A percentile compares a stretch with the other conserved stretches of the same genome.
Conservation (phyloP, 2,329 filamentous ascomycete species). For the Fusarium virguliforme region DNA sequence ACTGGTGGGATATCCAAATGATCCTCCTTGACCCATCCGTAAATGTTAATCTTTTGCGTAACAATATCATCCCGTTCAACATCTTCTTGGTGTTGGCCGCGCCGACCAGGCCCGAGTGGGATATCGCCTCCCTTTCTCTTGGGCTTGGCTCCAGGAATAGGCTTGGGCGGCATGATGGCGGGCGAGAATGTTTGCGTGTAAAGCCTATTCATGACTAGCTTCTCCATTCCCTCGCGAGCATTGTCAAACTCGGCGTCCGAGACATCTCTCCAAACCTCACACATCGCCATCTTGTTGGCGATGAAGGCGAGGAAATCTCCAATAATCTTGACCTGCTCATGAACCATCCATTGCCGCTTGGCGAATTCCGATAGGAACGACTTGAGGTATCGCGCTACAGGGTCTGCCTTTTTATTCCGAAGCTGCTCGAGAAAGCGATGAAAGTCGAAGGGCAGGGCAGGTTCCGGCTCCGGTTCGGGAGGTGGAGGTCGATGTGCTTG, state of each 20-base stretch:
- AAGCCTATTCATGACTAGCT: conserved; percentile 97
- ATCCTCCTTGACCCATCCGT: conserved; percentile 93
- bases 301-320: conserved; percentile 97
- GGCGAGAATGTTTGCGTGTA: conserved; percentile 98
- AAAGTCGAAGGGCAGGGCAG: conserved; percentile 93
- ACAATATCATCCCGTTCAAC: conserved; percentile 97
- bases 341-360: conserved; percentile 99
- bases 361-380: conserved; percentile 96
- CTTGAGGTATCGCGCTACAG: conserved; percentile 94
- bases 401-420: conserved; percentile 96
- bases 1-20: conserved; percentile 93
- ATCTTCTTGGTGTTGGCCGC: conserved; percentile 97
- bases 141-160: conserved; percentile 77
- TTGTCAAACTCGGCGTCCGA: conserved; percentile 99
- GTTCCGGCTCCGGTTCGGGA: conserved; percentile 84
- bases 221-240: conserved; percentile 98
- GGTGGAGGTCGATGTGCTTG: conserved; percentile 76
- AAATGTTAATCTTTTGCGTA: conserved; percentile 96
- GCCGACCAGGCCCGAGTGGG: conserved; percentile 83
- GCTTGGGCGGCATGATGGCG: conserved; percentile 86
- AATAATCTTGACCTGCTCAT: conserved; percentile 99
- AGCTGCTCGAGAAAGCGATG: conserved; percentile 97
- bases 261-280: conserved; percentile 96
- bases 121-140: conserved; percentile 79
- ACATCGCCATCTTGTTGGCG: conserved; percentile 97